Conservation (phyloP, 768 basidiomycete genomes). For the Antrodiella citrinella region DNA sequence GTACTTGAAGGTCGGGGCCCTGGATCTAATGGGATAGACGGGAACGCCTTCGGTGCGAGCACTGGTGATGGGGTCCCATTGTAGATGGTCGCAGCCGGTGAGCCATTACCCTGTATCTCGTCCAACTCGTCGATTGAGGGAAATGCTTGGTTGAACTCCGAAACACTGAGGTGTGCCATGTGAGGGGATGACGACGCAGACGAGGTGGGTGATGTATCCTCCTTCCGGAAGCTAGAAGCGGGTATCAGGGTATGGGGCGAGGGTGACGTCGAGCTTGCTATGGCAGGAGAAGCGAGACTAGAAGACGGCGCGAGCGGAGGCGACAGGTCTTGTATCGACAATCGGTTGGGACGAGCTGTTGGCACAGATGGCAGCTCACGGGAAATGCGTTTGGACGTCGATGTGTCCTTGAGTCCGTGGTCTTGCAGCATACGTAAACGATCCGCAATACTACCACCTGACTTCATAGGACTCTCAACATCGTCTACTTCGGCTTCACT, state of each 20-base stretch:
- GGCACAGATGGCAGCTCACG: slow-evolving; percentile 40
- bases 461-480: slow-evolving; percentile 20
- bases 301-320: slow-evolving; percentile 18
- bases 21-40: slow-evolving; percentile 35
- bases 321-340: slow-evolving; percentile 27
- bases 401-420: slow-evolving; percentile 52
- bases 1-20: slow-evolving; percentile 62
- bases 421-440: slow-evolving; percentile 68
- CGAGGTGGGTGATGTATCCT: slow-evolving; percentile 69
- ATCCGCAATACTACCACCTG: slow-evolving; percentile 71
- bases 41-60: slow-evolving; percentile 24
- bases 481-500: slow-evolving; percentile 10
- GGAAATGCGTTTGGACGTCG: slow-evolving; percentile 44
- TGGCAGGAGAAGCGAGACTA: slow-evolving; percentile 18
- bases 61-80: not conserved
- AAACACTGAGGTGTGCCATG: slow-evolving; percentile 30
- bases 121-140: slow-evolving; percentile 75
- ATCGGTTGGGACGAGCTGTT: slow-evolving; percentile 28
- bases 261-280: slow-evolving; percentile 19
- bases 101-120: slow-evolving; percentile 39
- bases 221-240: slow-evolving; percentile 46
- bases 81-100: slow-evolving; percentile 17
- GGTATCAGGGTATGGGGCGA: slow-evolving; percentile 55
- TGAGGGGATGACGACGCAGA: slow-evolving; percentile 60
- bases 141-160: slow-evolving; percentile 59